These are phyloP conservation scores for Amanita pseudoporphyria DNA, from an alignment of 768 basidiomycete species.

Conservation along the genomic window DNA sequence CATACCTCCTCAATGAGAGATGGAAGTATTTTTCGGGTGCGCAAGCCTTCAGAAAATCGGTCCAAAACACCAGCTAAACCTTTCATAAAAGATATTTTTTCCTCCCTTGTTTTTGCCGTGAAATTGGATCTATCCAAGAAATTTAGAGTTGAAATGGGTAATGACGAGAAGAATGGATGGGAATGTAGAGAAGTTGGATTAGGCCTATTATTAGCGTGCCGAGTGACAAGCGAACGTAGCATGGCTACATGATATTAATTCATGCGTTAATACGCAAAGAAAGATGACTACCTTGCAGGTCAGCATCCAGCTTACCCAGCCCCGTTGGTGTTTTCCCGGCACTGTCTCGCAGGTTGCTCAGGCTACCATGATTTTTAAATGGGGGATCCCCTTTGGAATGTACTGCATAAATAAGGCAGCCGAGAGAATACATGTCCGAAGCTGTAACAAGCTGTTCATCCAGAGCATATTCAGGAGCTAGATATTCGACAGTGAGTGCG, in stretches of 20 bases:
- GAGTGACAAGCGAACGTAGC: slow-evolving; percentile 71
- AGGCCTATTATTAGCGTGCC: slow-evolving; percentile 63
- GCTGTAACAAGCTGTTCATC: slow-evolving; percentile 82
- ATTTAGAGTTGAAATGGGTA: slow-evolving; percentile 92
- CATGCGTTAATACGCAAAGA: not conserved
- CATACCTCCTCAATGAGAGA: slow-evolving; percentile 86
- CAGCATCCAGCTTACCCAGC: slow-evolving; percentile 56
- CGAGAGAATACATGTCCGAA: slow-evolving; percentile 91
- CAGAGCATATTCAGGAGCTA: slow-evolving; percentile 90
- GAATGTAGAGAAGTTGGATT: slow-evolving; percentile 73
- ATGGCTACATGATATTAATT: slow-evolving; percentile 41
- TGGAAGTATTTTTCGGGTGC: slow-evolving; percentile 83
- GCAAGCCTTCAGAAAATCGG: slow-evolving; percentile 80
- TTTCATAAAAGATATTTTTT: slow-evolving; percentile 95
- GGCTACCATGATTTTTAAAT: slow-evolving; percentile 74
- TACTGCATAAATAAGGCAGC: slow-evolving; percentile 84
- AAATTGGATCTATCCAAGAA: slow-evolving; percentile 96
- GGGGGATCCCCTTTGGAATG: slow-evolving; percentile 85
- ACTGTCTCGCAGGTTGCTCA: slow-evolving; percentile 61
- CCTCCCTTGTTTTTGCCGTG: slow-evolving; percentile 87
- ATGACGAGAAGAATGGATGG: slow-evolving; percentile 87
- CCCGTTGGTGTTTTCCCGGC: slow-evolving; percentile 53
- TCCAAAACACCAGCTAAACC: slow-evolving; percentile 74
- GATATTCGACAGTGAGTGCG: not conserved
- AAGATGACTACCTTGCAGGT: slow-evolving; percentile 51